These are phyloP conservation scores for Trichoderma sp. DNA, from an alignment of 2,329 filamentous ascomycete genomes.

Conservation along the genomic window DNA sequence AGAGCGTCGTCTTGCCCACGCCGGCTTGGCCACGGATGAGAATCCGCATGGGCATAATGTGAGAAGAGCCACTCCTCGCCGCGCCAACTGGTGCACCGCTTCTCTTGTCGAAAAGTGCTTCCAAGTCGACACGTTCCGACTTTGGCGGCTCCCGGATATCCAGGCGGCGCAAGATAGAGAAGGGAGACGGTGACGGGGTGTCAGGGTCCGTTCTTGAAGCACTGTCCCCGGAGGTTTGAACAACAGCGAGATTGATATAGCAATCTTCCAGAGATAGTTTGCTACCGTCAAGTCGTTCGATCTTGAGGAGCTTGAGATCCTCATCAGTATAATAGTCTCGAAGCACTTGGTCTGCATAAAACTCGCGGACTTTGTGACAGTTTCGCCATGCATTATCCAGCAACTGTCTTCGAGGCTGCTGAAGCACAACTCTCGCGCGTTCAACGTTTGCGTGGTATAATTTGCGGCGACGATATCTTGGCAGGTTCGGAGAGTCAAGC, in stretches of 20 bases:
- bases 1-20: conserved; percentile 14
- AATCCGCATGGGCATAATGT: not conserved
- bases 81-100: not conserved
- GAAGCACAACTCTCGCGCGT: not conserved
- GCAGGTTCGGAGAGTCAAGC: not conserved
- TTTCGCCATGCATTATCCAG: not conserved
- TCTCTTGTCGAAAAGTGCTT: not conserved
- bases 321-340: not conserved
- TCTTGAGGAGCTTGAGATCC: not conserved
- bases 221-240: not conserved
- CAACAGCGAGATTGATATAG: not conserved
- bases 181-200: not conserved
- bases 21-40: conserved; percentile 13
- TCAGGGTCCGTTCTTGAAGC: not conserved
- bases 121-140: not conserved
- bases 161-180: not conserved
- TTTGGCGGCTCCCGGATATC: not conserved
- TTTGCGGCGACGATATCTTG: not conserved
- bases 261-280: not conserved
- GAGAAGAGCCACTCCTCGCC: too few relatives aligned
- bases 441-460: not conserved
- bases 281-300: not conserved
- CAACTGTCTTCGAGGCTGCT: not conserved
- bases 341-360: not conserved
- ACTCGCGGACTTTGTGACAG: not conserved